Percentiles rank a stretch among this genome's conserved stretches.
phyloP scores from a whole-genome alignment of 257 asterid species.

The Solanum bukasovii region DNA sequence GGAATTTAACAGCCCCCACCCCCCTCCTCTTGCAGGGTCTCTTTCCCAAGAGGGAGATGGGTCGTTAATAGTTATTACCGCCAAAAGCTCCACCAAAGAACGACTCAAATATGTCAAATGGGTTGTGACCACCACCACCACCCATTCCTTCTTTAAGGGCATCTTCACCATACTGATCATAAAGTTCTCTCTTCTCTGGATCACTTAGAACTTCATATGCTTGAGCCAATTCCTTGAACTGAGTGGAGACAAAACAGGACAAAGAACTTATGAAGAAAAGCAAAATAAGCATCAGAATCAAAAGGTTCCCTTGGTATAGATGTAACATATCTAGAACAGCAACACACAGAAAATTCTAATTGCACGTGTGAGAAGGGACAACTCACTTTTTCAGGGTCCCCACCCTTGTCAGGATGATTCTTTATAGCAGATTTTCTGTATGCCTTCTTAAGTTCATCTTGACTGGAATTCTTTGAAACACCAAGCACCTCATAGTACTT shows the following conservation, averaged over 20 bases:
- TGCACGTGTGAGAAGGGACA: neutral
- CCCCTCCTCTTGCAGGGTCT: neutral
- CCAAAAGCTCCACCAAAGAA: conserved; percentile 29
- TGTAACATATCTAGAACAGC: neutral
- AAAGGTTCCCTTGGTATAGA: neutral
- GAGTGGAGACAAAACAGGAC: neutral
- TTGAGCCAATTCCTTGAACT: conserved; percentile 53
- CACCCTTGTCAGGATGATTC: conserved; percentile 58
- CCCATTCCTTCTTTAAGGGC: conserved; percentile 42
- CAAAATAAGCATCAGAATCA: neutral
- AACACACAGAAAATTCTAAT: neutral
- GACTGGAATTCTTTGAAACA: conserved; percentile 25
- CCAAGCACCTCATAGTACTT: conserved; percentile 44
- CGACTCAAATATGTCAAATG: conserved; percentile 37
- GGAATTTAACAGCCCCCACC: neutral
- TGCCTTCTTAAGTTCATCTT: conserved; percentile 45
- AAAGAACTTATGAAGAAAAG: neutral
- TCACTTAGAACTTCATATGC: conserved; percentile 49
- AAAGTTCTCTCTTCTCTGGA: conserved; percentile 38
- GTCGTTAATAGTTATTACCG: neutral
- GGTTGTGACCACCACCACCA: conserved; percentile 32
- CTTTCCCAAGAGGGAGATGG: neutral
- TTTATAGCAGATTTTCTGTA: conserved; percentile 43
- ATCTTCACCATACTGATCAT: conserved; percentile 52
- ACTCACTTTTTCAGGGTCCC: conserved; percentile 48